Conservation (phyloP, 805 yeast species). For the Wickerhamomyces sydowiorum region DNA sequence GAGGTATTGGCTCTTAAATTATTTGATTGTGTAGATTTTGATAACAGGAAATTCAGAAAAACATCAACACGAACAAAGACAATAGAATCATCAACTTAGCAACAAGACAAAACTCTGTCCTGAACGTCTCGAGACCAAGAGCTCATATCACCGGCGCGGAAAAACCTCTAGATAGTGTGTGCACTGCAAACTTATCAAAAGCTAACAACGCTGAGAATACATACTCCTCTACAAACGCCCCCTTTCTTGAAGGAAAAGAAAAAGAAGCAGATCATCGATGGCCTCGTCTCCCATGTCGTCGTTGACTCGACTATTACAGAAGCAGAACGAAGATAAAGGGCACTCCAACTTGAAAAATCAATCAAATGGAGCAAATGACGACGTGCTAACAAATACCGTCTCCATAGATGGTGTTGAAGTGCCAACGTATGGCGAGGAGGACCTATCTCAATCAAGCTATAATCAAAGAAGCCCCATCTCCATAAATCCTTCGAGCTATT, state of each 20-base stretch:
- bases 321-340: slow-evolving; percentile 13
- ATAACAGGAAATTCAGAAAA: too few relatives aligned
- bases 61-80: too few relatives aligned
- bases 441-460: slow-evolving; percentile 1
- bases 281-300: slow-evolving; percentile 21
- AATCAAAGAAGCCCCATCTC: slow-evolving; percentile 21
- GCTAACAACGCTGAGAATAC: too few relatives aligned
- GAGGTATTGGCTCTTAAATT: too few relatives aligned
- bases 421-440: slow-evolving; percentile 4
- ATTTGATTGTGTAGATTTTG: too few relatives aligned
- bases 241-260: too few relatives aligned
- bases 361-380: slow-evolving; percentile 7
- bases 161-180: neutral
- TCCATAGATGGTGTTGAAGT: slow-evolving; percentile 26
- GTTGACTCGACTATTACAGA: slow-evolving; percentile 21
- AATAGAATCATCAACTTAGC: neutral
- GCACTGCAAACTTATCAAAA: too few relatives aligned
- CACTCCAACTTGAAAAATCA: neutral
- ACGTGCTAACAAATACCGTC: slow-evolving; percentile 17
- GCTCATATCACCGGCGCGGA: neutral
- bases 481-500: slow-evolving; percentile 3
- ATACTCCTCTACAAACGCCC: too few relatives aligned
- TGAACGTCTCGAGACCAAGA: too few relatives aligned
- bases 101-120: neutral
- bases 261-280: too few relatives aligned